A percentile compares a stretch with the other conserved stretches of the same genome.
These are phyloP conservation scores for Ramalina intermedia DNA, from an alignment of 495 filamentous ascomycete genomes.

Conservation along the genomic window DNA sequence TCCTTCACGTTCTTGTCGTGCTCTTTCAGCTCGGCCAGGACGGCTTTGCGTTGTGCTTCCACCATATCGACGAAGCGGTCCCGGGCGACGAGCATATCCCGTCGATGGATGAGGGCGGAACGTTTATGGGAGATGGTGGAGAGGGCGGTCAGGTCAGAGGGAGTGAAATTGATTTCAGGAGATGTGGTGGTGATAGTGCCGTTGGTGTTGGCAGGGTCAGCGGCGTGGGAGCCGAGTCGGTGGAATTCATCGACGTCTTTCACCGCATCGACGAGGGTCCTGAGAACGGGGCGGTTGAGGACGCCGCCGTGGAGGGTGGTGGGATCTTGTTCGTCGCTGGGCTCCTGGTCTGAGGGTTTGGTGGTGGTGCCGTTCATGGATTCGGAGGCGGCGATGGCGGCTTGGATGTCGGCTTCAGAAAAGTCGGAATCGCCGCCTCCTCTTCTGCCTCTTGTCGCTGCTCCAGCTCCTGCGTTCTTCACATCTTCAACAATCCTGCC, in stretches of 20 bases:
- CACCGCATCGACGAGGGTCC: constrained; percentile 34
- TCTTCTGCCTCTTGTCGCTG: constrained; percentile 4
- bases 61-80: constrained; percentile 30
- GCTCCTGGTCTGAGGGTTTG: constrained; percentile 2
- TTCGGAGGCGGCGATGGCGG: background rate
- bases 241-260: constrained; percentile 39
- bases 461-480: constrained; percentile 7
- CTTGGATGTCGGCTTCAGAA: background rate
- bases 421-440: background rate
- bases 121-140: constrained; percentile 28
- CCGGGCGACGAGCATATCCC: constrained; percentile 31
- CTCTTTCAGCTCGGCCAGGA: constrained; percentile 33
- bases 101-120: constrained; percentile 25
- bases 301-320: constrained; percentile 31
- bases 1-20: constrained; percentile 35
- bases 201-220: constrained; percentile 6
- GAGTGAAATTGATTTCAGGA: constrained; percentile 26
- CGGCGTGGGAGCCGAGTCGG: constrained; percentile 33
- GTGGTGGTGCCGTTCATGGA: background rate
- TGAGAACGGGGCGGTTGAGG: constrained; percentile 42
- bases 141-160: constrained; percentile 27
- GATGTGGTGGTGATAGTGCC: background rate
- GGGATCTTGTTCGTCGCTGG: constrained; percentile 19
- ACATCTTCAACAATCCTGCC: constrained; percentile 9
- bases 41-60: constrained; percentile 27